Percentiles rank a stretch among this genome's conserved stretches.
Conservation (phyloP, 371 early-diverging fungal species). For the Parasitella parasitica region DNA sequence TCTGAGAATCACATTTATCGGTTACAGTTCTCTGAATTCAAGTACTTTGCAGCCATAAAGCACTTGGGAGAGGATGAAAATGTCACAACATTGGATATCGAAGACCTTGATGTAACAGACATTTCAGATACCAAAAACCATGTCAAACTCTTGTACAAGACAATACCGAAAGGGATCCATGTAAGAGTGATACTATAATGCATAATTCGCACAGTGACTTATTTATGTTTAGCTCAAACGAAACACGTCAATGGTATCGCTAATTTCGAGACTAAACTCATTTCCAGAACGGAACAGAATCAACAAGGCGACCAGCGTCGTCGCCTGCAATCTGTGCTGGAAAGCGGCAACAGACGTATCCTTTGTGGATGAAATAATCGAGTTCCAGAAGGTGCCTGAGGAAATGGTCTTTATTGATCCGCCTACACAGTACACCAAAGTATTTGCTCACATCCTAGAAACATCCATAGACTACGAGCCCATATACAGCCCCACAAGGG, state of each 20-base stretch:
- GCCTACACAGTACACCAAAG: constrained; percentile 49
- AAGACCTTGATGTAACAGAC: constrained; percentile 50
- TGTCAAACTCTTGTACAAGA: constrained; percentile 43
- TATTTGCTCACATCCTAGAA: constrained; percentile 48
- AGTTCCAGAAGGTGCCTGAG: constrained; percentile 49
- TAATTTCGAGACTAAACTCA: constrained; percentile 46
- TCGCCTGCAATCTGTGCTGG: constrained; percentile 52
- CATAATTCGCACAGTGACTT: too few relatives aligned
- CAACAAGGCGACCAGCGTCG: constrained; percentile 53
- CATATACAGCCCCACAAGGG: constrained; percentile 45
- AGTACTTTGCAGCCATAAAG: constrained; percentile 58
- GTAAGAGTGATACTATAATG: constrained; percentile 33
- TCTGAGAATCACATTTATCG: constrained; percentile 31
- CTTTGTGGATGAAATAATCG: constrained; percentile 46
- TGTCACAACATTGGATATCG: constrained; percentile 57
- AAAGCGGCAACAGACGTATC: constrained; percentile 32
- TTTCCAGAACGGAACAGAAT: constrained; percentile 45
- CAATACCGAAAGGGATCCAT: constrained; percentile 49
- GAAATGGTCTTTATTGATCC: constrained; percentile 51
- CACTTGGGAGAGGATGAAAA: constrained; percentile 58
- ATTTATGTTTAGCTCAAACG: constrained; percentile 21
- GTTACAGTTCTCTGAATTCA: constrained; percentile 53
- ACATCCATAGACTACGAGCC: constrained; percentile 61
- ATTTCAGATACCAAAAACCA: constrained; percentile 23
- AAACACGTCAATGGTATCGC: constrained; percentile 52